Evolutionary conservation across 2,329 filamentous ascomycete species (phyloP).

Genomic region (Coleophoma eucalyptorum): DNA sequence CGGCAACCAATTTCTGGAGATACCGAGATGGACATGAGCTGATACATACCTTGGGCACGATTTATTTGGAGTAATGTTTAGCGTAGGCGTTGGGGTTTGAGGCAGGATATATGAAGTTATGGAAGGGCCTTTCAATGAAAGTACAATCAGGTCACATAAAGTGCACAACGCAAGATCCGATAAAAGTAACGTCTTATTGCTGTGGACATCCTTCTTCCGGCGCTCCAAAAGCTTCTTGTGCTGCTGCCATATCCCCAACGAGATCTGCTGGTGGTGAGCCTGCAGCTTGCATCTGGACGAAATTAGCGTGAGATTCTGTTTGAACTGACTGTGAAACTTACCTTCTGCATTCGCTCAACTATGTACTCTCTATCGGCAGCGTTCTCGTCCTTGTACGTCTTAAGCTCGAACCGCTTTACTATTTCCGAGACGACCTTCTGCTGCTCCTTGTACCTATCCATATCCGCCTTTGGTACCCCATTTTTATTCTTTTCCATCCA

Average conservation of each 20-base stretch:
- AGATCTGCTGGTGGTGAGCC: constrained; percentile 88
- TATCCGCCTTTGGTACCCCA: constrained; percentile 64
- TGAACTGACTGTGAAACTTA: constrained; percentile 36
- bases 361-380: constrained; percentile 83
- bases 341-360: constrained; percentile 97
- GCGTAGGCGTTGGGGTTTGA: constrained; percentile 17
- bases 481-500: constrained; percentile 80
- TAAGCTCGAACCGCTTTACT: constrained; percentile 81
- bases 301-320: constrained; percentile 13
- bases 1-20: constrained; percentile 15
- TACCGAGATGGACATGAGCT: constrained; percentile 15
- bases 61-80: constrained; percentile 4
- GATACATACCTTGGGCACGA: background rate
- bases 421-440: constrained; percentile 79
- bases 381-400: constrained; percentile 78
- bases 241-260: constrained; percentile 83
- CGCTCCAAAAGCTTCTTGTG: constrained; percentile 65
- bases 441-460: constrained; percentile 79
- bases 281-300: constrained; percentile 84
- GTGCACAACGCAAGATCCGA: too few species aligned
- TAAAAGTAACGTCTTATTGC: constrained; percentile 39
- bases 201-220: constrained; percentile 60
- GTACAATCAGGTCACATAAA: background rate
- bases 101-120: constrained; percentile 1
- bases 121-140: constrained; percentile 4